Base-by-base conservation (phyloP, 75 land plant species). In the Cupressus sempervirens region DNA sequence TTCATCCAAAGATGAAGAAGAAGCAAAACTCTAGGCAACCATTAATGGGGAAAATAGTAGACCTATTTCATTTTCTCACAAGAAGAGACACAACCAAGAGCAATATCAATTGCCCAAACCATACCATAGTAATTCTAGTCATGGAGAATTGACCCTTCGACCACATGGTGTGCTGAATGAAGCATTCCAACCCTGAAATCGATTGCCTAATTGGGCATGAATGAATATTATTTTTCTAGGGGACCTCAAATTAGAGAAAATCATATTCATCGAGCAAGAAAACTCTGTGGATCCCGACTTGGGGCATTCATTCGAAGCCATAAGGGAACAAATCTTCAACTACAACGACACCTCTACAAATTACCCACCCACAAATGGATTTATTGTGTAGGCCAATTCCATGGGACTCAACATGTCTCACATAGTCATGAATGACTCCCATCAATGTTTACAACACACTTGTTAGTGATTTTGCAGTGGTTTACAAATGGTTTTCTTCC, bases 401-500 rank as follows among this genome's bases (percentile, higher is more conserved):
- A 80, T 80, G 86, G 86, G 81, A 48, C 46, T 84, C 50, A 82
- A 83, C 18, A 83, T 89, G 85, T 72, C 91, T 35, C 40, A 70
- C 65, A 85, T 76, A 0, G 90, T 92, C 29, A 92, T 92, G 93
- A 92, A 89, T 68, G 93, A 90, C n/a, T 92, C 90, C 87, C 65
- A 85, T 92, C 12, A 90, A 92, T 0, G 90, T 90, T n/a, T 88
- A 91, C 70, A 75, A 81, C 7, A 43, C 90, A 15, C 92, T 92
- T 0, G 93, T 88, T 3, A 75, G 18, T 45, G 89, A 92, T 34
- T 92, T 86, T 56, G 92, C 92, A 2, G 88, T 89, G 0, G 81
- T 80, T 56, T 92, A 92, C 82, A 84, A 89, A n/a, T 92, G 93
- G 93, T 92, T 92, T 76, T 87, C 93, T 13, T 91, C 93, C 12